A percentile compares a stretch with the other conserved stretches of the same genome.
These are phyloP conservation scores for Phoma sp. DNA, from an alignment of 2,329 filamentous ascomycete genomes.

Conservation along the genomic window DNA sequence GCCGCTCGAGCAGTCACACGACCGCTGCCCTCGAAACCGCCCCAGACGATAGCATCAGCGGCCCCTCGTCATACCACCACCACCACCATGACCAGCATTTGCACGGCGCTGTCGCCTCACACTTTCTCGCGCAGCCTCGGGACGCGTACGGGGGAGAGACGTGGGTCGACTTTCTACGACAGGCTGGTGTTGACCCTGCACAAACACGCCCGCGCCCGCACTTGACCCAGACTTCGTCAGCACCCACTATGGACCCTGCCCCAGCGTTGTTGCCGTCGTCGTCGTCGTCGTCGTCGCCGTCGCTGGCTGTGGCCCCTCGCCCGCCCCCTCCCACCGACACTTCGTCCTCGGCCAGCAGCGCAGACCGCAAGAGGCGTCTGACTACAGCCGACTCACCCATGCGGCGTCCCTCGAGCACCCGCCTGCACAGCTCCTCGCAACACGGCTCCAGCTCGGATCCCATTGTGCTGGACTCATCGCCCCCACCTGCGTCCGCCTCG, in stretches of 20 bases:
- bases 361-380: conserved; percentile 46
- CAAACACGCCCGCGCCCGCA: conserved; percentile 1
- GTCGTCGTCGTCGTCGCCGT: conserved; percentile 15
- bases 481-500: conserved; percentile 4
- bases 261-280: conserved; percentile 10
- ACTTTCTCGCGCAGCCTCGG: conserved; percentile 32
- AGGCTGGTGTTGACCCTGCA: conserved; percentile 25
- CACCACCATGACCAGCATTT: background rate
- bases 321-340: conserved; percentile 26
- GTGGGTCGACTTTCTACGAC: conserved; percentile 45
- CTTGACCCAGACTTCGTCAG: conserved; percentile 12
- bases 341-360: conserved; percentile 27
- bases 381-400: conserved; percentile 43
- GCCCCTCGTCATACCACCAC: too few species aligned
- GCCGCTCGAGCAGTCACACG: conserved; percentile 1
- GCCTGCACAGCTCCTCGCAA: conserved; percentile 26
- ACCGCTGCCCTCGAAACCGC: conserved; percentile 2
- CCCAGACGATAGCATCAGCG: background rate
- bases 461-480: conserved; percentile 30
- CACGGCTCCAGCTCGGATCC: conserved; percentile 29
- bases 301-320: conserved; percentile 30
- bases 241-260: conserved; percentile 12
- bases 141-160: conserved; percentile 37
- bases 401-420: conserved; percentile 36
- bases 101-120: conserved; percentile 37